These are phyloP conservation scores for Claviceps sp. DNA, from an alignment of 2,329 filamentous ascomycete species.

Conservation along the genomic window DNA sequence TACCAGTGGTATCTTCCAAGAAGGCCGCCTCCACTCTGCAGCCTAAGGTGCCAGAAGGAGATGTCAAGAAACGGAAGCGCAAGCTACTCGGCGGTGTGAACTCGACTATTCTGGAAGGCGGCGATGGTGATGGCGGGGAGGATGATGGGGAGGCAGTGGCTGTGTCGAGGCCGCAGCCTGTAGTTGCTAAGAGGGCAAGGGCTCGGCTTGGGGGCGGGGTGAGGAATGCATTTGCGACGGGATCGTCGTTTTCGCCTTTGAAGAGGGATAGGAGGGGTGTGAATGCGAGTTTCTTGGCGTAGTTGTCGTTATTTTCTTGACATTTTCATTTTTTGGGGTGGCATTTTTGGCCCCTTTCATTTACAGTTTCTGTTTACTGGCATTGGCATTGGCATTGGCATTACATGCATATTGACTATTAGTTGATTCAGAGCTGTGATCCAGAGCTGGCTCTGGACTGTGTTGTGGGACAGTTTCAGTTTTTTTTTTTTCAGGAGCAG, in stretches of 20 bases:
- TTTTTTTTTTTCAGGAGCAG: not conserved
- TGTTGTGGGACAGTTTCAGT: not conserved
- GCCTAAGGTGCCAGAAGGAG: conserved; percentile 15
- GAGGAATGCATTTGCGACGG: conserved; percentile 36
- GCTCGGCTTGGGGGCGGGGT: conserved; percentile 11
- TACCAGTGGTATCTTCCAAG: not conserved
- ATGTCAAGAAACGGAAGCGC: conserved; percentile 54
- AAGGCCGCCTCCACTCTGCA: conserved; percentile 8
- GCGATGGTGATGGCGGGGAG: conserved; percentile 51
- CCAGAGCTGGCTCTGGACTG: not conserved
- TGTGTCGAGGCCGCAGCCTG: not conserved
- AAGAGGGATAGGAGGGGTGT: conserved; percentile 55
- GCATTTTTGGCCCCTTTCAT: not conserved
- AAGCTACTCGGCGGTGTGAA: conserved; percentile 52
- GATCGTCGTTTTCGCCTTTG: conserved; percentile 52
- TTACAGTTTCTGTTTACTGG: not conserved
- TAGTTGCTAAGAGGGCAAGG: conserved; percentile 4
- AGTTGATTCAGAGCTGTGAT: not conserved
- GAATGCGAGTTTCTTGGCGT: conserved; percentile 46
- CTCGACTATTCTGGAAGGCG: conserved; percentile 59
- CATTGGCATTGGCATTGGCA: not conserved
- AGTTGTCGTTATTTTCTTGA: conserved; percentile 2
- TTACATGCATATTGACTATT: too few species aligned
- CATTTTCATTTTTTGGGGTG: not conserved
- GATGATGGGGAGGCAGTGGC: conserved; percentile 37